A percentile compares a stretch with the other conserved stretches of the same genome.
Evolutionary conservation across 345 rosid genomes (phyloP).

Genomic region (Punica granatum): DNA sequence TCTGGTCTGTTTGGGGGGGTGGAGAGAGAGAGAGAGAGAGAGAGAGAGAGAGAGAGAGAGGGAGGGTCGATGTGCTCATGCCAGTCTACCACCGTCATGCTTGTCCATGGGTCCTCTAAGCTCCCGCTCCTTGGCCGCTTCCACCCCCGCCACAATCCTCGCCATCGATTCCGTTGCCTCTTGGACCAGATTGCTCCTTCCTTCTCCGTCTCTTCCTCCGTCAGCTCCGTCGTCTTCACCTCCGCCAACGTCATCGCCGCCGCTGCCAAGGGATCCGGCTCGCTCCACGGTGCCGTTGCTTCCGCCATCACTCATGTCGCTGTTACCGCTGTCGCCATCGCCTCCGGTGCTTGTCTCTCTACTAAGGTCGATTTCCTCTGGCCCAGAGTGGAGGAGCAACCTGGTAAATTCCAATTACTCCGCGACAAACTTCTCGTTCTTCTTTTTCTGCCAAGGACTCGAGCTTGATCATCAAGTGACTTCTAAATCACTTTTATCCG

Average conservation of each 20-base stretch:
- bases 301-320: slow-evolving; percentile 67
- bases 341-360: slow-evolving; percentile 76
- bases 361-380: slow-evolving; percentile 63
- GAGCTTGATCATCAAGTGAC: too few relatives aligned
- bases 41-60: background rate
- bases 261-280: slow-evolving; percentile 29
- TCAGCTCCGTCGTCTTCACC: slow-evolving; percentile 17
- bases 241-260: slow-evolving; percentile 43
- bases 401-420: slow-evolving; percentile 26
- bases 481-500: too few relatives aligned
- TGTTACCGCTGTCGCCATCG: slow-evolving; percentile 62
- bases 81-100: slow-evolving; percentile 7
- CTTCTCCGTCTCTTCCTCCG: slow-evolving; percentile 14
- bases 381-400: slow-evolving; percentile 62
- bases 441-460: too few relatives aligned
- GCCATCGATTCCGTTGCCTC: slow-evolving; percentile 7
- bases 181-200: slow-evolving; percentile 12
- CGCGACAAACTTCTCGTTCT: background rate
- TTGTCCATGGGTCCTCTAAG: slow-evolving; percentile 7
- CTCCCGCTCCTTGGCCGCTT: background rate
- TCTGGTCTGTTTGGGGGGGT: too few relatives aligned
- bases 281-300: slow-evolving; percentile 48
- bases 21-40: background rate
- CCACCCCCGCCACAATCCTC: slow-evolving; percentile 2
- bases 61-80: slow-evolving; percentile 10